These are phyloP conservation scores for Dendrothele bispora DNA, from an alignment of 768 basidiomycete genomes.

Conservation along the genomic window DNA sequence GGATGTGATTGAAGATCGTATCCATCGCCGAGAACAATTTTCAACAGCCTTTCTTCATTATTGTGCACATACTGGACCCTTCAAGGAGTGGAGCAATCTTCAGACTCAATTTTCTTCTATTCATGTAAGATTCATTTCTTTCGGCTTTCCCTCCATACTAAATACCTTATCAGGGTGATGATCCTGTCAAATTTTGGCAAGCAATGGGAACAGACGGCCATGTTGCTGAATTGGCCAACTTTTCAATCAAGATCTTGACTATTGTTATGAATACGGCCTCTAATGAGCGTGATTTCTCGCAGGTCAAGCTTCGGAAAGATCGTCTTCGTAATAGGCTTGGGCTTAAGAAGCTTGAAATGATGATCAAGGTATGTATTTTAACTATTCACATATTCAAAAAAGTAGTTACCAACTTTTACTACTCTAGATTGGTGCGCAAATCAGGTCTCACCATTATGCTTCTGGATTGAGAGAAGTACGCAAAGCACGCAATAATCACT, in stretches of 20 bases:
- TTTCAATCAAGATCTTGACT: background rate
- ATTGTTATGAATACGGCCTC: background rate
- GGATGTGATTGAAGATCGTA: too few relatives aligned
- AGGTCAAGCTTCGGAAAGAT: background rate
- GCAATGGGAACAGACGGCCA: background rate
- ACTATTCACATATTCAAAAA: too few relatives aligned
- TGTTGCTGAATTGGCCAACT: background rate
- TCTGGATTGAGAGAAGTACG: background rate
- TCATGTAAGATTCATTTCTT: background rate
- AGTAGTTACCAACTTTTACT: background rate
- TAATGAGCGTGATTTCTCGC: background rate
- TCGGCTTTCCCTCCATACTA: background rate
- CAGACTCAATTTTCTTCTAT: background rate
- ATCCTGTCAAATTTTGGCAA: conserved; percentile 1
- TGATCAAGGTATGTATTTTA: background rate
- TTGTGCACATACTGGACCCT: background rate
- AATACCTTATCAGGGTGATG: background rate
- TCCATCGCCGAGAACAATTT: too few relatives aligned
- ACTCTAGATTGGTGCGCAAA: background rate
- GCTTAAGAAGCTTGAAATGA: background rate
- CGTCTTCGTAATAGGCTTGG: background rate
- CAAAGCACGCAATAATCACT: background rate
- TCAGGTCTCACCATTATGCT: background rate
- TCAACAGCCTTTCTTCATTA: background rate
- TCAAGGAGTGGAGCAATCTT: background rate